Base-by-base conservation (phyloP, 768 basidiomycete genomes). In the Amanita pseudoporphyria region DNA sequence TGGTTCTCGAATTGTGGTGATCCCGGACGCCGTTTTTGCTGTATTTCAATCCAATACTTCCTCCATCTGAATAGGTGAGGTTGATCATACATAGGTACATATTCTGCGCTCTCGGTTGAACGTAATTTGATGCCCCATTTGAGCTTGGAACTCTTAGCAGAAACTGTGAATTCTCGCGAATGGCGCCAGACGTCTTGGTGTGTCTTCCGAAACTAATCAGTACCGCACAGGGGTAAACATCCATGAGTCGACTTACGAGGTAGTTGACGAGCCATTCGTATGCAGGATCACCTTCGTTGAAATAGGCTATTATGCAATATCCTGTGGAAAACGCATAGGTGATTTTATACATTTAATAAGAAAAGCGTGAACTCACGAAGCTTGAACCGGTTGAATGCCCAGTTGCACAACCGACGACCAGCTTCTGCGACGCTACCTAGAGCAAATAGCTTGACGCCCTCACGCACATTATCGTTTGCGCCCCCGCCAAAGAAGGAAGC, bases 201-300 rank as follows among this genome's bases (percentile, higher is more conserved):
- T 0, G 68, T 73, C 72, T 72, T 26, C 6, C 24, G 6, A 48
- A 16, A 14, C n/a, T n/a, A n/a, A n/a, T n/a, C n/a, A n/a, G n/a
- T n/a, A n/a, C n/a, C n/a, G n/a, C n/a, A n/a, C n/a, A n/a, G n/a
- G n/a, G n/a, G n/a, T n/a, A n/a, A n/a, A n/a, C 13, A 40, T 22
- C n/a, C n/a, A n/a, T n/a, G n/a, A 21, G 26, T 32, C 19, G 24
- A 55, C 65, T 46, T 39, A 74, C 73, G 44, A 77, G 56, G 47
- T 72, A 71, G 7, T 67, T 58, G 1, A 72, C 55, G 6, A 77
- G 63, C 74, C 74, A 77, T 44, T 76, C 74, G 51, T 72, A 76
- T 1, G 71, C 63, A 0, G 70, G 72, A 52, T 76, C 73, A 7
- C 71, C 70, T 53, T 73, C 64, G n/a, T 61, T 59, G 51, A 77